Percentiles rank a stretch among this genome's conserved stretches.
These are phyloP conservation scores for Cytospora schulzeri DNA, from an alignment of 2,329 filamentous ascomycete species.

Conservation along the genomic window DNA sequence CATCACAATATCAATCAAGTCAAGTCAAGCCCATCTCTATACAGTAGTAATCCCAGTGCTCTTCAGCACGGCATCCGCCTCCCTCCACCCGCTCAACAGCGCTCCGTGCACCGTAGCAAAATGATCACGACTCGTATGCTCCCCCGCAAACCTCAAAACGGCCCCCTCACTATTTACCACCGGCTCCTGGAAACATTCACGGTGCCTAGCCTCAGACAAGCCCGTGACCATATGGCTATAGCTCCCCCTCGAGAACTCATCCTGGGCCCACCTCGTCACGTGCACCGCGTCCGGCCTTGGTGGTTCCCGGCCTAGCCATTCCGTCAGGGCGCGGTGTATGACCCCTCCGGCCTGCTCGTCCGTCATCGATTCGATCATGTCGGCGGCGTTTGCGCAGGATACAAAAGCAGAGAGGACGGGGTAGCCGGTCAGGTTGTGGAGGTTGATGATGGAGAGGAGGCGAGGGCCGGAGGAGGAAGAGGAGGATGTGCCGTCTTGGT, in stretches of 20 bases:
- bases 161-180: slow-evolving; percentile 4
- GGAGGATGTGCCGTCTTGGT: slow-evolving; percentile 1
- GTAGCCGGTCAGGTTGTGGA: slow-evolving; percentile 19
- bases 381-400: slow-evolving; percentile 16
- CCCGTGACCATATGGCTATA: slow-evolving; percentile 22
- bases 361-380: slow-evolving; percentile 3
- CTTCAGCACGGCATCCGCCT: slow-evolving; percentile 15
- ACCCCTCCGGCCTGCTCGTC: slow-evolving; percentile 15
- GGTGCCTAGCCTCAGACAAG: slow-evolving; percentile 7
- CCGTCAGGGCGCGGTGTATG: slow-evolving; percentile 12
- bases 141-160: slow-evolving; percentile 17
- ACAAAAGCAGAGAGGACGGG: slow-evolving; percentile 20
- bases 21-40: too few species aligned
- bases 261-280: slow-evolving; percentile 15
- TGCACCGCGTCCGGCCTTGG: neutral
- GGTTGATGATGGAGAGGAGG: slow-evolving; percentile 9
- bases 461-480: slow-evolving; percentile 14
- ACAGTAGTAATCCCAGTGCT: neutral
- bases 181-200: slow-evolving; percentile 13
- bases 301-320: slow-evolving; percentile 14
- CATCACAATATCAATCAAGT: neutral
- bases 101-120: slow-evolving; percentile 22
- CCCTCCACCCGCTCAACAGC: slow-evolving; percentile 17
- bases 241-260: slow-evolving; percentile 19
- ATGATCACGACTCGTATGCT: slow-evolving; percentile 20